phyloP scores from a whole-genome alignment of 2,329 filamentous ascomycete species.

The Colletotrichum lentis region DNA sequence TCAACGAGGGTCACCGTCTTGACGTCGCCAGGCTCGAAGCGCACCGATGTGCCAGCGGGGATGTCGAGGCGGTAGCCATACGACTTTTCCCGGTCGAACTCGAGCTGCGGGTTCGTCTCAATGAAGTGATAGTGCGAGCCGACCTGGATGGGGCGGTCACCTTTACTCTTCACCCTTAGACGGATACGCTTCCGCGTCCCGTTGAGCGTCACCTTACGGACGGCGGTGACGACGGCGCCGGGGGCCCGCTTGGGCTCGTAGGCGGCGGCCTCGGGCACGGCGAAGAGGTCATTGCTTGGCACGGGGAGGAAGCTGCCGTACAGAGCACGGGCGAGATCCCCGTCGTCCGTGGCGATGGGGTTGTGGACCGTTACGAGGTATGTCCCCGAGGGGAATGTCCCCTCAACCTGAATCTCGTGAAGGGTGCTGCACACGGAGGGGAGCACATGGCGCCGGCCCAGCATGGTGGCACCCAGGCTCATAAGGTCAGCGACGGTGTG shows the following conservation, averaged over 20 bases:
- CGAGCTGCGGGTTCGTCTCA: slow-evolving; percentile 88
- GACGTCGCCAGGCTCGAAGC: slow-evolving; percentile 92
- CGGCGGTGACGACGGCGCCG: slow-evolving; percentile 79
- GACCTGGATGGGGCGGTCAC: slow-evolving; percentile 89
- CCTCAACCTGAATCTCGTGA: slow-evolving; percentile 88
- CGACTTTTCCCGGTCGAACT: slow-evolving; percentile 83
- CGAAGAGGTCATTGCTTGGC: slow-evolving; percentile 73
- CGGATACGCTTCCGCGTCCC: slow-evolving; percentile 75
- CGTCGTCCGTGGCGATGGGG: slow-evolving; percentile 85
- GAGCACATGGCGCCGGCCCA: slow-evolving; percentile 89
- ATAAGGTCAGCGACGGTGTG: slow-evolving; percentile 94
- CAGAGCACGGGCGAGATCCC: slow-evolving; percentile 83
- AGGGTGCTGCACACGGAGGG: slow-evolving; percentile 83
- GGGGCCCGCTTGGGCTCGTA: slow-evolving; percentile 76
- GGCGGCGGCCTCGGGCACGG: slow-evolving; percentile 67
- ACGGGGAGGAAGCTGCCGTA: slow-evolving; percentile 92
- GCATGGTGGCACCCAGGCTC: slow-evolving; percentile 88
- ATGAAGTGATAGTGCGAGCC: slow-evolving; percentile 97
- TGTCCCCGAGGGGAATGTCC: slow-evolving; percentile 88
- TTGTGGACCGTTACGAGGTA: slow-evolving; percentile 95
- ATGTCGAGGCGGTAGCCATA: slow-evolving; percentile 92
- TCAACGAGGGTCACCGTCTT: slow-evolving; percentile 91
- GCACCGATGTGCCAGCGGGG: slow-evolving; percentile 86
- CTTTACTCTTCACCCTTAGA: slow-evolving; percentile 82
- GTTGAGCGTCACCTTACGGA: slow-evolving; percentile 74